These are phyloP conservation scores for Mikania micrantha DNA, from an alignment of 129 eudicot genomes.

Conservation along the genomic window DNA sequence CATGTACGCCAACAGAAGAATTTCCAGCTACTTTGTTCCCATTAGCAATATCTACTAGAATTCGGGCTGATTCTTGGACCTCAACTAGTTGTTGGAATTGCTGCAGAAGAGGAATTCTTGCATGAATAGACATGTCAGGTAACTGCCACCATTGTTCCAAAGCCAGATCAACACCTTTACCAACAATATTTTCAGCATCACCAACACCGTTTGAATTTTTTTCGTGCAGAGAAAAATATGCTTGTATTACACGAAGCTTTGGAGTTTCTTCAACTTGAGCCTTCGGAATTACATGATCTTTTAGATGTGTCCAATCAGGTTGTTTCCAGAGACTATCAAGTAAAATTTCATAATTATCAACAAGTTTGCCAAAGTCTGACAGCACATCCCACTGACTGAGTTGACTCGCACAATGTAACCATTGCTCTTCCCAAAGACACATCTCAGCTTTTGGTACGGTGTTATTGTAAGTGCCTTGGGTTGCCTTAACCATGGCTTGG, in stretches of 20 bases:
- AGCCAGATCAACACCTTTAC: slow-evolving; percentile 94
- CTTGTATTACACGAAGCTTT: slow-evolving; percentile 90
- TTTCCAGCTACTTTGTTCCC: slow-evolving; percentile 74
- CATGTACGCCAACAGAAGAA: slow-evolving; percentile 71
- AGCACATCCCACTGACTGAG: slow-evolving; percentile 97
- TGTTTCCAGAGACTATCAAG: slow-evolving; percentile 97
- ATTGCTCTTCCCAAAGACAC: slow-evolving; percentile 99
- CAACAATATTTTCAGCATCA: slow-evolving; percentile 89
- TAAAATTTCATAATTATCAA: slow-evolving; percentile 86
- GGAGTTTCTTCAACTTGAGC: slow-evolving; percentile 99
- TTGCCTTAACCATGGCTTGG: slow-evolving; percentile 98
- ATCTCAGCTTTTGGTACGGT: slow-evolving; percentile 97
- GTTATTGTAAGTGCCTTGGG: slow-evolving; percentile 96
- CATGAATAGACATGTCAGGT: slow-evolving; percentile 97
- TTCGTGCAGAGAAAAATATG: slow-evolving; percentile 92
- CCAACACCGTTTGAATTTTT: slow-evolving; percentile 83
- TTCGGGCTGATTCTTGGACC: slow-evolving; percentile 91
- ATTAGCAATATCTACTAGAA: slow-evolving; percentile 80
- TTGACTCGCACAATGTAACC: slow-evolving; percentile 91
- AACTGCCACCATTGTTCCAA: slow-evolving; percentile 99
- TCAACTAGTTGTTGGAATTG: slow-evolving; percentile 99
- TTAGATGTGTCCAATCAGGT: slow-evolving; percentile 90
- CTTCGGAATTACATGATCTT: slow-evolving; percentile 89
- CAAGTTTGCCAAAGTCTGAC: slow-evolving; percentile 81
- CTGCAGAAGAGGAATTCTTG: slow-evolving; percentile 88